A percentile compares a stretch with the other conserved stretches of the same genome.
Evolutionary conservation across 306 rosid genomes (phyloP).

Genomic region (Alnus glutinosa): DNA sequence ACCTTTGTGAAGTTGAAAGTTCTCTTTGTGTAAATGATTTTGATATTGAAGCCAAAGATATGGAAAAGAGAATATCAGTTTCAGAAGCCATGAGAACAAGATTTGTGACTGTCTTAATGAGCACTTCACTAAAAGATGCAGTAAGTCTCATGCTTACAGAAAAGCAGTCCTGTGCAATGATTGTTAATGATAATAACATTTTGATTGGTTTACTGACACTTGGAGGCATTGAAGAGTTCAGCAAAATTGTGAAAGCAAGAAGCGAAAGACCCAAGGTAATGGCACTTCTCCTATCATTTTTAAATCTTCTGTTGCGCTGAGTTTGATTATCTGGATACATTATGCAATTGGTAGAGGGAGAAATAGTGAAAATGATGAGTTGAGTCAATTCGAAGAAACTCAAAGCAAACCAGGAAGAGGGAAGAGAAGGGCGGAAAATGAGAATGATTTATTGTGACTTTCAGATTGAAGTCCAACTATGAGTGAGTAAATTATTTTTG

Average conservation of each 20-base stretch:
- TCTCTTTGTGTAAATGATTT: conserved; percentile 60
- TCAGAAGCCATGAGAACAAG: conserved; percentile 92
- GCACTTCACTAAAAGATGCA: conserved; percentile 65
- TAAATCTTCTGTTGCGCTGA: not conserved
- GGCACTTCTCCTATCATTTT: not conserved
- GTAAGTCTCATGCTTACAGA: conserved; percentile 79
- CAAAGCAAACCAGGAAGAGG: not conserved
- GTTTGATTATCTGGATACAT: not conserved
- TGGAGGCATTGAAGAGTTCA: conserved; percentile 66
- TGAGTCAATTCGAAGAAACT: not conserved
- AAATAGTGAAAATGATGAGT: not conserved
- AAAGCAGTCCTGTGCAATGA: conserved; percentile 88
- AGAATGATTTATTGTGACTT: not conserved
- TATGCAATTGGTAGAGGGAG: not conserved
- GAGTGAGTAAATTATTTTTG: not conserved
- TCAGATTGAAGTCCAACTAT: not conserved
- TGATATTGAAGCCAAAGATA: conserved; percentile 40
- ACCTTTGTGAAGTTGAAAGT: conserved; percentile 74
- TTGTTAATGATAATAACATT: conserved; percentile 58
- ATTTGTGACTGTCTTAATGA: conserved; percentile 62
- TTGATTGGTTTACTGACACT: conserved; percentile 79
- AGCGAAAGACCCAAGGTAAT: conserved; percentile 62
- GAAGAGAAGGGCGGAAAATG: not conserved
- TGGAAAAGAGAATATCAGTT: conserved; percentile 54
- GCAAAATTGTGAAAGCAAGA: conserved; percentile 55